A percentile compares a stretch with the other conserved stretches of the same genome.
Evolutionary conservation across 1,139 yeast species (phyloP).

Genomic region (Candida sojae): DNA sequence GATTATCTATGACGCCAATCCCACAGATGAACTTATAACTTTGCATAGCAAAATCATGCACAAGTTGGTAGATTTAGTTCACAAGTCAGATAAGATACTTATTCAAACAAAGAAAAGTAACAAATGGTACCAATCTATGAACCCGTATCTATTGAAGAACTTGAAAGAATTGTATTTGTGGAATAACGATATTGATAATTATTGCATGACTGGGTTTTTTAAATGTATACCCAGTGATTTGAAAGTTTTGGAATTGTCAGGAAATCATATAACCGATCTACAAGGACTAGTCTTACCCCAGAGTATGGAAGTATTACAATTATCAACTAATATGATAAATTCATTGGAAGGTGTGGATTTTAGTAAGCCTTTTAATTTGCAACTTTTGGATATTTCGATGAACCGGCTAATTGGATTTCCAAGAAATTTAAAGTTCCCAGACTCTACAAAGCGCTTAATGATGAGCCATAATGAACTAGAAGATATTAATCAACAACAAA

Average conservation of each 20-base stretch:
- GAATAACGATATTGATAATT: conserved; percentile 20
- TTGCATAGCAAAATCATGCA: conserved; percentile 15
- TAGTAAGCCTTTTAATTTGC: conserved; percentile 13
- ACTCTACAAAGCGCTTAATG: conserved; percentile 15
- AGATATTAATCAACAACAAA: conserved; percentile 10
- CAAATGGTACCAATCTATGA: conserved; percentile 7
- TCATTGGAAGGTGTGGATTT: conserved; percentile 19
- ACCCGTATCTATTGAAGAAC: conserved; percentile 16
- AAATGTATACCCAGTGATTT: conserved; percentile 12
- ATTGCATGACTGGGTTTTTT: conserved; percentile 10
- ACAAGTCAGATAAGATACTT: conserved; percentile 18
- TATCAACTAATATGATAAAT: conserved; percentile 21
- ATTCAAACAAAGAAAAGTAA: conserved; percentile 12
- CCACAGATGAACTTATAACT: conserved; percentile 4
- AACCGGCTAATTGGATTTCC: conserved; percentile 10
- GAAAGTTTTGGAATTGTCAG: conserved; percentile 20
- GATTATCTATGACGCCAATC: conserved; percentile 16
- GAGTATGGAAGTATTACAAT: conserved; percentile 15
- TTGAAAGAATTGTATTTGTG: conserved; percentile 20
- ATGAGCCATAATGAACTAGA: conserved; percentile 20
- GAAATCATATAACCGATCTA: conserved; percentile 20
- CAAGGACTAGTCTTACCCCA: conserved; percentile 16
- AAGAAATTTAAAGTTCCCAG: conserved; percentile 18
- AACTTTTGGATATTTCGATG: conserved; percentile 9
- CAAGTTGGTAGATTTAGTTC: conserved; percentile 17